Evolutionary conservation across 2,329 filamentous ascomycete species (phyloP).

Genomic region (Lasiodiplodia theobromae): DNA sequence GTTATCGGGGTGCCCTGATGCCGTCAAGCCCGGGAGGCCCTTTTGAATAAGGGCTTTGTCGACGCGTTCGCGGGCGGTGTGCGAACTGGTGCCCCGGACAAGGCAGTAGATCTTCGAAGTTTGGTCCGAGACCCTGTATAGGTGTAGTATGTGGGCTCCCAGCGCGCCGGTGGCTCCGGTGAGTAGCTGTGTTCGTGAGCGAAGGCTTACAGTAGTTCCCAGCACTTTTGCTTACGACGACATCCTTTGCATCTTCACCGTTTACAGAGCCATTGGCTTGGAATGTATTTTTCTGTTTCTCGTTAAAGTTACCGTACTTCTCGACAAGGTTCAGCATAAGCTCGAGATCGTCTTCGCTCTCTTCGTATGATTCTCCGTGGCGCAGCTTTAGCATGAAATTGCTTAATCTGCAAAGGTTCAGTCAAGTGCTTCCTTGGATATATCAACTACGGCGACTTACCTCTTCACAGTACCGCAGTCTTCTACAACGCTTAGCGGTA

Average conservation of each 20-base stretch:
- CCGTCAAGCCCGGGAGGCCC: constrained; percentile 39
- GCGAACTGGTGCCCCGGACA: constrained; percentile 55
- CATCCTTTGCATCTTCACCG: background rate
- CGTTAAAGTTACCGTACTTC: constrained; percentile 55
- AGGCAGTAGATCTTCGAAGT: constrained; percentile 63
- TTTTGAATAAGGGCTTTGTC: constrained; percentile 52
- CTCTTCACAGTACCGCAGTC: constrained; percentile 62
- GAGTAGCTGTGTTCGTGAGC: constrained; percentile 41
- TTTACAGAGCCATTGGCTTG: too few relatives aligned
- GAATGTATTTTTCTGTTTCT: background rate
- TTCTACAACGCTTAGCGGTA: constrained; percentile 67
- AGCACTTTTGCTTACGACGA: constrained; percentile 6
- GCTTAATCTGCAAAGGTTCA: constrained; percentile 35
- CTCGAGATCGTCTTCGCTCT: constrained; percentile 46
- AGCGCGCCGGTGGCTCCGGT: constrained; percentile 61
- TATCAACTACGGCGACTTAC: background rate
- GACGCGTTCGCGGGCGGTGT: constrained; percentile 55
- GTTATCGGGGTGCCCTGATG: constrained; percentile 31
- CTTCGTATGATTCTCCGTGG: constrained; percentile 43
- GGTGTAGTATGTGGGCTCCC: constrained; percentile 59
- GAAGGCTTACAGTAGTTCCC: background rate
- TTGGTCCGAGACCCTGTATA: constrained; percentile 48
- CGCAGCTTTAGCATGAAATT: constrained; percentile 50
- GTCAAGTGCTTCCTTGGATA: too few relatives aligned
- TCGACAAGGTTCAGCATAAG: constrained; percentile 57